Evolutionary conservation across 106 monocot genomes (phyloP), one percentile per base, ranked within the genome.

Genomic region (Apostasia ramifera): DNA sequence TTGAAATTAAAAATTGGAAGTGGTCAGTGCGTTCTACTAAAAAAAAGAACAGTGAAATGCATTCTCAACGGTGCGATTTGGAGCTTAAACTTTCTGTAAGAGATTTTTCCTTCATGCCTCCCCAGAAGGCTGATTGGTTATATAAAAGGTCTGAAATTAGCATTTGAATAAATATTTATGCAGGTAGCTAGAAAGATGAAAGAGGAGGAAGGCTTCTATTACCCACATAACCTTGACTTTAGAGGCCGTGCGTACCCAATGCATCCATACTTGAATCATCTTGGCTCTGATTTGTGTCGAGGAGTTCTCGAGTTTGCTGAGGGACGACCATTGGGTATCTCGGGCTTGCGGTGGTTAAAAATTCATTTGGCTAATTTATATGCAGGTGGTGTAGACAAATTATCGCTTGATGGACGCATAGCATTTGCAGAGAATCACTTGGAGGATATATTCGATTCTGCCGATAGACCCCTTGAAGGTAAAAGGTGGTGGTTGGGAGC

Each of bases 201-300:
- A 65, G 94, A 90, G 47, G 94, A 90, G 69, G 90, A 94, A 49
- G 94, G 94, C 39, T 94, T 94, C 78, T 94, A 87, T 70, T 94
- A 87, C 52, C 94, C 94, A 1, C 94, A 90, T 66, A 94, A 94
- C 72, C 70, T 94, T 40, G 94, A 94, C 51, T 94, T 94, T 53
- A 80, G 94, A 71, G 94, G 94, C 40, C 86, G 94, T 62, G 94
- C 94, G 59, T 94, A 94, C 73, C 94, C 94, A 7, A 94, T 94
- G 94, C 94, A 94, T 52, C 94, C 94, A 45, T 81, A 94, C 68
- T 74, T 94, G 59, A 90, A 94, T 67, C 94, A 94, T 76, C 82
- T 94, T 69, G 90, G 94, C 67, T 87, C 86, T 66, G 90, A 94
- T 85, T 66, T 90, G 62, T 94, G 94, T 63, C 84, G 90, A 57